Conservation (phyloP, 2,329 filamentous ascomycete genomes). For the Cordyceps tenuipes region DNA sequence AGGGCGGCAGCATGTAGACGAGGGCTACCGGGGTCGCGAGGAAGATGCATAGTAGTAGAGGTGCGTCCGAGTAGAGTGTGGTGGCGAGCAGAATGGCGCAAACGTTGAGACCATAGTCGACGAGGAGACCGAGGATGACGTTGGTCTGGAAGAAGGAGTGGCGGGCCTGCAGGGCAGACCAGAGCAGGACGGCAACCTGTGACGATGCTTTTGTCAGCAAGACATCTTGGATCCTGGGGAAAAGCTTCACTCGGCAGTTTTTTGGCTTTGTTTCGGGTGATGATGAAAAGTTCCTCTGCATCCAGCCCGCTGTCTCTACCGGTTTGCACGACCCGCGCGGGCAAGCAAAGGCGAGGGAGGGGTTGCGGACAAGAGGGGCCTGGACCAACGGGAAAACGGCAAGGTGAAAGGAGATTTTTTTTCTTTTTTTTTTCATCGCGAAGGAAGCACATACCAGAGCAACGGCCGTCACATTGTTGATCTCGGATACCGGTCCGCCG, state of each 20-base stretch:
- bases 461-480: slow-evolving; percentile 77
- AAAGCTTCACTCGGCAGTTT: not conserved
- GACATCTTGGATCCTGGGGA: not conserved
- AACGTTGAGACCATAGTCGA: slow-evolving; percentile 86
- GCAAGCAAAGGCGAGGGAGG: not conserved
- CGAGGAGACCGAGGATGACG: slow-evolving; percentile 54
- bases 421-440: not conserved
- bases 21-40: slow-evolving; percentile 63
- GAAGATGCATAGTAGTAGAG: slow-evolving; percentile 65
- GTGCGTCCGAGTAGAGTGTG: slow-evolving; percentile 71
- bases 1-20: slow-evolving; percentile 45
- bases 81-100: slow-evolving; percentile 73
- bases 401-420: not conserved
- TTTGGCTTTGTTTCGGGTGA: not conserved
- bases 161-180: slow-evolving; percentile 79
- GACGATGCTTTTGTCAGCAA: not conserved
- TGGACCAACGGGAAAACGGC: slow-evolving; percentile 8
- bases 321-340: not conserved
- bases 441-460: slow-evolving; percentile 59
- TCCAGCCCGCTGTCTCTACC: not conserved
- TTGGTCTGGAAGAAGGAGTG: slow-evolving; percentile 78
- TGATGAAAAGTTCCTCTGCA: not conserved
- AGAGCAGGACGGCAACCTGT: slow-evolving; percentile 74
- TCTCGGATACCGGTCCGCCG: slow-evolving; percentile 75
- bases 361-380: not conserved